These are phyloP conservation scores for Solanum corneliomulleri DNA, from an alignment of 257 asterid genomes.

Conservation along the genomic window DNA sequence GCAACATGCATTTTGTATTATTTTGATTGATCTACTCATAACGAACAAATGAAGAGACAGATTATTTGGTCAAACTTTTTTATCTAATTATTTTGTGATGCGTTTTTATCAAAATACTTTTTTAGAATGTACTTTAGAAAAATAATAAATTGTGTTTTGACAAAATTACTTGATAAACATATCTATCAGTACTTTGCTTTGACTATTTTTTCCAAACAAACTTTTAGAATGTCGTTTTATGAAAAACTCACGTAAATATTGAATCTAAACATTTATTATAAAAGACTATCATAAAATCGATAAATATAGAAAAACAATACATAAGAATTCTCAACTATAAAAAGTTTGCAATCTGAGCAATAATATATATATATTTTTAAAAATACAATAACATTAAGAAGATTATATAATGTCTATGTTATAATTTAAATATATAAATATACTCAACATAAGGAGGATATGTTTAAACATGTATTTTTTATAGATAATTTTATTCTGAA, in stretches of 20 bases:
- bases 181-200: neutral
- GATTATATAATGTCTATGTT: neutral
- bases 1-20: neutral
- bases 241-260: neutral
- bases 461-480: neutral
- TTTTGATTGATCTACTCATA: neutral
- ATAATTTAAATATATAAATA: neutral
- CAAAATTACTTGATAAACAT: neutral
- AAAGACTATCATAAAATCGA: neutral
- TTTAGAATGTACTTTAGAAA: neutral
- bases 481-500: too few species aligned
- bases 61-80: neutral
- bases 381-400: neutral
- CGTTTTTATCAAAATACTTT: neutral
- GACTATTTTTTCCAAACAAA: neutral
- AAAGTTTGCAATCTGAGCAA: neutral
- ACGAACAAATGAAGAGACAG: neutral
- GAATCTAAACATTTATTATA: neutral
- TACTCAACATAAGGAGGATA: neutral
- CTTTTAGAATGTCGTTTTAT: neutral
- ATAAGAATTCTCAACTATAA: neutral
- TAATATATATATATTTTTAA: neutral
- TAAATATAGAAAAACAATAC: neutral
- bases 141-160: neutral
- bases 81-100: neutral